Evolutionary conservation across 2,329 filamentous ascomycete species (phyloP).

Genomic region (Camptophora hylomeconis): DNA sequence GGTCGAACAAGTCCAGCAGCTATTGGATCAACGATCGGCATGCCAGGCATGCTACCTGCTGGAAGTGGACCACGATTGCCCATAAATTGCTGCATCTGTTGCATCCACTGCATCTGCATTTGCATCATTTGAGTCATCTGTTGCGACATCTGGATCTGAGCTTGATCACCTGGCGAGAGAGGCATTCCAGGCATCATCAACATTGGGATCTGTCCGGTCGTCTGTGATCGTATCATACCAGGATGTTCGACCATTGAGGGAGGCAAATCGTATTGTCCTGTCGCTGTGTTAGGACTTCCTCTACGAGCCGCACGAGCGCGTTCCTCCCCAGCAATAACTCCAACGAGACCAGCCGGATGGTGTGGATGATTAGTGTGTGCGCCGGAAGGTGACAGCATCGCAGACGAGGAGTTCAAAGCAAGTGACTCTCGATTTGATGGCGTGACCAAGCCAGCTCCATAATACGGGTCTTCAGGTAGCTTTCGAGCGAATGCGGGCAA

Average conservation of each 20-base stretch:
- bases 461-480: constrained; percentile 73
- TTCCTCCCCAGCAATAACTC: constrained; percentile 78
- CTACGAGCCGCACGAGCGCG: constrained; percentile 63
- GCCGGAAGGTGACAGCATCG: constrained; percentile 6
- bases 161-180: constrained; percentile 52
- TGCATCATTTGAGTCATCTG: constrained; percentile 83
- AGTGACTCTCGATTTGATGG: constrained; percentile 62
- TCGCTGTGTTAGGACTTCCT: constrained; percentile 59
- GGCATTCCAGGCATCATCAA: constrained; percentile 19
- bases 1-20: constrained; percentile 5
- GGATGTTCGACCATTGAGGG: constrained; percentile 18
- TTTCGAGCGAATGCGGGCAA: constrained; percentile 74
- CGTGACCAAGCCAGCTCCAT: constrained; percentile 64
- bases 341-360: constrained; percentile 68
- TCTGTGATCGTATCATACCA: constrained; percentile 25
- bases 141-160: constrained; percentile 66
- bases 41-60: constrained; percentile 15
- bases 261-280: constrained; percentile 25
- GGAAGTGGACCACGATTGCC: constrained; percentile 20
- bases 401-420: constrained; percentile 42
- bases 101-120: constrained; percentile 92
- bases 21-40: constrained; percentile 3
- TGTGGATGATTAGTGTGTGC: constrained; percentile 19
- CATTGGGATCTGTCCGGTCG: constrained; percentile 21
- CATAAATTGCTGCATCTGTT: constrained; percentile 54